Base-by-base conservation (phyloP, 805 yeast species). In the Saccharomycopsis olivae region DNA sequence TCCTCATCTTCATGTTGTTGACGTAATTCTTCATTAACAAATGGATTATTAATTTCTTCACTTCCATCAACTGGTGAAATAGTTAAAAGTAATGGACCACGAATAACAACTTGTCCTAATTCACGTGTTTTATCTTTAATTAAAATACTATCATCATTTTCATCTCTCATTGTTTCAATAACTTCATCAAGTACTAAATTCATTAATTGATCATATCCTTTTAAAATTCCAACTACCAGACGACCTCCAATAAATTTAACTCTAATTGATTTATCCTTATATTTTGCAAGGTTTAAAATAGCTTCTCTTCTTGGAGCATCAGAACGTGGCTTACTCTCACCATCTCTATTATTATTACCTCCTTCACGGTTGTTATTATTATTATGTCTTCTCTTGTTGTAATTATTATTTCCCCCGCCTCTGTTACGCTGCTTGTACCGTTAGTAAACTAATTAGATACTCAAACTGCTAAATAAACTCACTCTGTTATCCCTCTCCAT, bases 251-350 rank as follows among this genome's bases (percentile, higher is more conserved):
- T 71, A 55, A 92, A 75, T 51, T 82, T 78, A 39, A 88, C 89
- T 51, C 78, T 70, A 30, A 89, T 75, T 49, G 68, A 59, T 50
- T 79, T 68, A 55, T 85, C 94, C 51, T 74, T 73, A 56, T 82
- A 84, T 53, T 75, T 80, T 47, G 78, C 73, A 44, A 92, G 65
- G 57, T 88, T 87, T 41, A 86, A 65, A 44, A 88, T 84, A 17
- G 95, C 94, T 47, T 88, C 96, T 60, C 86, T 81, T 64, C 82
- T 83, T 28, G 96, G 97, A 11, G 86, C 76, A 50, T 78, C 86
- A 49, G 66, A 56, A 49, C 62, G 62, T 46, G 58, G 60, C 47
- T 52, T 56, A 36, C 55, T 58, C 32, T 50, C 30, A 23, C 39
- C 48, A 10, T 47, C 47, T 15, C 38, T 40, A 18, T 42, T 44